A percentile compares a stretch with the other conserved stretches of the same genome.
phyloP scores from a whole-genome alignment of 2,329 filamentous ascomycete genomes.

The Magnaporthiopsis poae region DNA sequence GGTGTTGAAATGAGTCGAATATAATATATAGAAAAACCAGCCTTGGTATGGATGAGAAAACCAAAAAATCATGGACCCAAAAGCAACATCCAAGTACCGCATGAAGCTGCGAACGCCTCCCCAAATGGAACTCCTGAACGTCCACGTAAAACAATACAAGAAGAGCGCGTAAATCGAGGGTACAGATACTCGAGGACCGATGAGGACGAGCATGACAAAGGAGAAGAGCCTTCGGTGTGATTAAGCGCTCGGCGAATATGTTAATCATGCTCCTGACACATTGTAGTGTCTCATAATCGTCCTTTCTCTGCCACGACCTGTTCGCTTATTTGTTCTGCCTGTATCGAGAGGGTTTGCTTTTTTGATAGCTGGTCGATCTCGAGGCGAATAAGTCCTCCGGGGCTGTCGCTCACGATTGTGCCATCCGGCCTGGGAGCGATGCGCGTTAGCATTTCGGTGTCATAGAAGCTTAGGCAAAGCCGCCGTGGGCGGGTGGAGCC shows the following conservation, averaged over 20 bases:
- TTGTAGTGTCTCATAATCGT: not conserved
- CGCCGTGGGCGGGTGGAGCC: conserved; percentile 9
- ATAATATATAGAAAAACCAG: not conserved
- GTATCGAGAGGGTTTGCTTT: conserved; percentile 11
- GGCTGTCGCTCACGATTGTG: not conserved
- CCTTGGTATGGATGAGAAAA: not conserved
- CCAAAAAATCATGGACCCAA: not conserved
- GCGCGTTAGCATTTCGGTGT: not conserved
- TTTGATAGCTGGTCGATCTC: conserved; percentile 7
- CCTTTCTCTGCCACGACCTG: not conserved
- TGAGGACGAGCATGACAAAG: not conserved
- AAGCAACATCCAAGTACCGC: not conserved
- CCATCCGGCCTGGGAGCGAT: not conserved
- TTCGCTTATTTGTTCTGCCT: conserved; percentile 3
- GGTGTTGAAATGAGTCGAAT: not conserved
- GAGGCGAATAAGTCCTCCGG: conserved; percentile 12
- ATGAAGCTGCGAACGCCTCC: not conserved
- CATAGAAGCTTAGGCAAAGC: conserved; percentile 7
- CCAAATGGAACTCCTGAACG: not conserved
- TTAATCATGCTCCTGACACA: not conserved
- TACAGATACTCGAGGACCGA: not conserved
- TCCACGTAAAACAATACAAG: not conserved
- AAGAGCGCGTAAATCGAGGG: not conserved
- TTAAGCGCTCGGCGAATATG: not conserved
- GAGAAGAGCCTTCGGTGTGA: not conserved